Conservation (phyloP, 345 rosid species). For the Microthlaspi erraticum region DNA sequence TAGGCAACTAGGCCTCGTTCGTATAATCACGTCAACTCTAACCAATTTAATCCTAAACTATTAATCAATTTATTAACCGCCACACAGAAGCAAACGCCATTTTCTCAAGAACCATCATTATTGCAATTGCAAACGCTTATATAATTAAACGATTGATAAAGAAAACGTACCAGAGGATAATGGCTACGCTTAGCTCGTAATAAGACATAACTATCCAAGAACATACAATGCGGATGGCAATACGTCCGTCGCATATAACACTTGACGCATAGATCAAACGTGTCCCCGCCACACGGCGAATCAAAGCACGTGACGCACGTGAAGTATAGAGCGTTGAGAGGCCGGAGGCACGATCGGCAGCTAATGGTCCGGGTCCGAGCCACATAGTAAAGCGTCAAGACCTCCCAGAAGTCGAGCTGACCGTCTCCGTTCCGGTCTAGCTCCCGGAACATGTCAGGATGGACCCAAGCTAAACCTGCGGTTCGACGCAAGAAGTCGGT, state of each 20-base stretch:
- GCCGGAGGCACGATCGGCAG: neutral
- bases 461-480: slow-evolving; percentile 5
- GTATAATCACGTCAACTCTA: neutral
- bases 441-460: neutral
- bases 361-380: slow-evolving; percentile 24
- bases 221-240: slow-evolving; percentile 12
- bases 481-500: neutral
- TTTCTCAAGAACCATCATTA: neutral
- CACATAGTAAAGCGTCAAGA: slow-evolving; percentile 28
- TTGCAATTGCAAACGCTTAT: neutral
- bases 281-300: neutral
- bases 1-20: neutral
- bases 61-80: neutral
- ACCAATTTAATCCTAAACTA: neutral
- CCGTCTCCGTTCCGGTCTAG: slow-evolving; percentile 27
- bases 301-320: slow-evolving; percentile 34
- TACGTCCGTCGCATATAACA: neutral
- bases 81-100: neutral
- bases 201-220: slow-evolving; percentile 33
- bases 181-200: slow-evolving; percentile 19
- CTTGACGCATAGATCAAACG: slow-evolving; percentile 26
- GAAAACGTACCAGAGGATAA: slow-evolving; percentile 15
- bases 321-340: slow-evolving; percentile 20
- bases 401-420: slow-evolving; percentile 36
- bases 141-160: neutral